These are phyloP conservation scores for Lyophyllum atratum DNA, from an alignment of 768 basidiomycete genomes.

Conservation along the genomic window DNA sequence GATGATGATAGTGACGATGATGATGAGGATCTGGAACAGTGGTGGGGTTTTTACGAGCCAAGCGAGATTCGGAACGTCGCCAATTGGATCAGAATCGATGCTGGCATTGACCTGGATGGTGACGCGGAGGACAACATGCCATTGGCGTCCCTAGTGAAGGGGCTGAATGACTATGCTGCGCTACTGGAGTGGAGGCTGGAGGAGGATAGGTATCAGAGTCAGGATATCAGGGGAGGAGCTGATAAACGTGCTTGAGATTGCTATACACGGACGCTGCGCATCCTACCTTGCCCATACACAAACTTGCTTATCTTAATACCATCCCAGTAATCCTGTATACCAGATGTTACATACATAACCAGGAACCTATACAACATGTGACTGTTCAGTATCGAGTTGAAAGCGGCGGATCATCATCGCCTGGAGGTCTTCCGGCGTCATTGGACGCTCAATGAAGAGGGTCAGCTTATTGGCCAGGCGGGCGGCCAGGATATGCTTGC, in stretches of 20 bases:
- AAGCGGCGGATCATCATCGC: slow-evolving; percentile 39
- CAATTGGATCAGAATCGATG: slow-evolving; percentile 61
- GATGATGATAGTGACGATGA: slow-evolving; percentile 27
- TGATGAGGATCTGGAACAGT: slow-evolving; percentile 49
- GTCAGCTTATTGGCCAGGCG: slow-evolving; percentile 57
- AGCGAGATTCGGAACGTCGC: slow-evolving; percentile 65
- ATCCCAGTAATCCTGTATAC: background rate
- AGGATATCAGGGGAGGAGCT: background rate
- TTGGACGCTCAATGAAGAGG: slow-evolving; percentile 49
- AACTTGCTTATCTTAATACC: background rate
- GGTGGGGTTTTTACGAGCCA: slow-evolving; percentile 78
- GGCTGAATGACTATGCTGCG: slow-evolving; percentile 59
- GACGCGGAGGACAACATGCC: slow-evolving; percentile 19
- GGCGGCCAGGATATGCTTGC: slow-evolving; percentile 78
- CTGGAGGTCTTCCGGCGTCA: slow-evolving; percentile 50
- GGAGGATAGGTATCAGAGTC: slow-evolving; percentile 32
- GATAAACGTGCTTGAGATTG: background rate
- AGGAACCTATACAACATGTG: background rate
- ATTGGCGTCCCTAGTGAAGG: slow-evolving; percentile 42
- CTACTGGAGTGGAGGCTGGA: slow-evolving; percentile 59
- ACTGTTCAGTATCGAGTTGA: slow-evolving; percentile 8
- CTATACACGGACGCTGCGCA: background rate
- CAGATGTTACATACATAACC: background rate
- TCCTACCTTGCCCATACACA: background rate
- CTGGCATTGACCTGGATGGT: slow-evolving; percentile 36